Evolutionary conservation across 2,329 filamentous ascomycete genomes (phyloP), one percentile per base, ranked within the genome.

Genomic region (Parafenestella ontariensis): DNA sequence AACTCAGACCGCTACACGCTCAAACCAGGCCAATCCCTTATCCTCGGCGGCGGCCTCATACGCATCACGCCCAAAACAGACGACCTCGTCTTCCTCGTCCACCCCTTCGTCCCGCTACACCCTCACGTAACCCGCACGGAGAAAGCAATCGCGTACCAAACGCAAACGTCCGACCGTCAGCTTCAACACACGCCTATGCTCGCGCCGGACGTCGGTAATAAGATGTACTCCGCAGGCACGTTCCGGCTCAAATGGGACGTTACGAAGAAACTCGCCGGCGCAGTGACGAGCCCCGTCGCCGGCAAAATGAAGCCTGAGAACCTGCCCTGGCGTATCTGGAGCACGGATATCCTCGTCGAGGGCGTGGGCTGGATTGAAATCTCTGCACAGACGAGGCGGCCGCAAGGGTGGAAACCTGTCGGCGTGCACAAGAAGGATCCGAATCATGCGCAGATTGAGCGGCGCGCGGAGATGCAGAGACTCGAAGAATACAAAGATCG

Each of bases 301-400:
- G 83, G 83, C 40, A 87, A 83, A 34, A 79, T 88, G 41, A 86
- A 85, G 51, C 83, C 89, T 0, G 87, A 91, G 1, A 79, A 82
- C 15, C 79, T 98, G 4, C 91, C 92, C 0, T 99, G 93, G 75
- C 84, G 85, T 13, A 87, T 98, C 2, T 82, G 95, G 56, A 87
- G 89, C 8, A 84, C 89, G 0, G 96, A 99, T 70, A 87, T 99
- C 21, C 79, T 99, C 13, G 87, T 99, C 45, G 94, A 98, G 73
- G 92, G 95, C 1, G 89, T 92, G 23, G 95, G 95, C 7, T 99
- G 96, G 90, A 84, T 99, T 2, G 95, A 99, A 76, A 76, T 99
- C 36, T 88, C 87, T 0, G 88, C 88, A 3, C 94, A 99, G 76
- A 86, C 96, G 9, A 86, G 94, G 1, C 70, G 68, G 0, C 67